Evolutionary conservation across 768 basidiomycete species (phyloP), one percentile per base, ranked within the genome.

Genomic region (Floccularia luteovirens): DNA sequence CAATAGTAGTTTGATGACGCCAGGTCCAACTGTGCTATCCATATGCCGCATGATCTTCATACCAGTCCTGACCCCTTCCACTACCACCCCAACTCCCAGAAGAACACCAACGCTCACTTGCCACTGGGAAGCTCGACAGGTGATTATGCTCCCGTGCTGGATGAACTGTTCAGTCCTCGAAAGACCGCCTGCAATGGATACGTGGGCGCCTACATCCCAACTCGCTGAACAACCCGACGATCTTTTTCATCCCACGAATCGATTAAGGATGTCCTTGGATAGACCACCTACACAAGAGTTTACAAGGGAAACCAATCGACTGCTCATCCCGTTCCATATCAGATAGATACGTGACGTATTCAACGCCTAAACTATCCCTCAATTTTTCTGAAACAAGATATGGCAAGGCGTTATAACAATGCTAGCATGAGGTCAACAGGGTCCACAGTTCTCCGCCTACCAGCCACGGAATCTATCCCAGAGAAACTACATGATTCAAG

Each of bases 391-490:
- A 65, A 69, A 42, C 67, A 75, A 37, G 73, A 72, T 27, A 55
- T 56, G 0, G 50, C 67, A 1, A 55, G 70, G 39, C 63, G 68
- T 7, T 64, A 68, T 31, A 78, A 75, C 44, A 67, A 59, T 4
- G 63, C 74, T 10, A 75, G 76, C 45, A 66, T 64, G 16, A 61
- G 63, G n/a, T 73, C 72, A 7, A 60, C 57, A 24, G 66, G 70
- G 16, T 64, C 64, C 16, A 59, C 53, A 12, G 55, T 60, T 7
- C 62, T 63, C 37, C 70, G 72, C 10, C 58, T 66, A 1, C 53
- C 67, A 0, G 63, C 64, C 11, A 47, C 61, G 19, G 64, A 66
- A 35, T 60, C 62, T 13, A 64, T 69, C 39, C 54, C 60, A 11
- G 63, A 74, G 43, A 51, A 58, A 25, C 48, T 46, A 10, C 57